Evolutionary conservation across 768 basidiomycete species (phyloP).

Genomic region (Agrocybe praecox): DNA sequence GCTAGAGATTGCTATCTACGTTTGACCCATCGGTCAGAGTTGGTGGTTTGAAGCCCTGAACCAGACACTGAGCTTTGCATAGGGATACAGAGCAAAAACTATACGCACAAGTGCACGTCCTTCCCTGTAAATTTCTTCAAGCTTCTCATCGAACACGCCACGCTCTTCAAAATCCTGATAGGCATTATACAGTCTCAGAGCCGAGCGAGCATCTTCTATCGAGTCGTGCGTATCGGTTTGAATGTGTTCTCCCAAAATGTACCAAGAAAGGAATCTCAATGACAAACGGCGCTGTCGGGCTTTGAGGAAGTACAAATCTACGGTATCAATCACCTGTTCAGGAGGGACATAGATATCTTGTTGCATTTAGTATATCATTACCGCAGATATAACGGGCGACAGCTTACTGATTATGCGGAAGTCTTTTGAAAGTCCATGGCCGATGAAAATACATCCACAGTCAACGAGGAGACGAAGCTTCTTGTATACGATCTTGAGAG

Average conservation of each 20-base stretch:
- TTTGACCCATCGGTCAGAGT: slow-evolving; percentile 17
- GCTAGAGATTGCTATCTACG: not conserved
- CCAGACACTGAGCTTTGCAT: not conserved
- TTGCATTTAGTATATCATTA: not conserved
- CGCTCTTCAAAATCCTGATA: slow-evolving; percentile 76
- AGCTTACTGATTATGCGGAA: slow-evolving; percentile 95
- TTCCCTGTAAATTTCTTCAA: slow-evolving; percentile 84
- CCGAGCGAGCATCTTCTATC: slow-evolving; percentile 94
- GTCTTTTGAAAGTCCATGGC: slow-evolving; percentile 96
- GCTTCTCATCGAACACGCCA: slow-evolving; percentile 80
- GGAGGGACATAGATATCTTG: slow-evolving; percentile 95
- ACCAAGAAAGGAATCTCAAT: slow-evolving; percentile 92
- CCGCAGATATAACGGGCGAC: not conserved
- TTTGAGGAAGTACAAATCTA: slow-evolving; percentile 91
- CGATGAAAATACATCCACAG: slow-evolving; percentile 94
- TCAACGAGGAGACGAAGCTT: slow-evolving; percentile 93
- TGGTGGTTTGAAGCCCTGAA: slow-evolving; percentile 63
- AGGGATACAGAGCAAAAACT: not conserved
- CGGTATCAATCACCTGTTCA: slow-evolving; percentile 94
- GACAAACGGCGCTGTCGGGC: slow-evolving; percentile 86
- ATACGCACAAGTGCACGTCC: slow-evolving; percentile 70
- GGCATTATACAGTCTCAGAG: slow-evolving; percentile 82
- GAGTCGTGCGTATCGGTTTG: slow-evolving; percentile 96
- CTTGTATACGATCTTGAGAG: slow-evolving; percentile 98
- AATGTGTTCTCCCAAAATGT: slow-evolving; percentile 87